Percentiles rank a stretch among this genome's conserved stretches.
These are phyloP conservation scores for Aspergillus brasiliensis DNA, from an alignment of 2,329 filamentous ascomycete genomes.

Conservation along the genomic window DNA sequence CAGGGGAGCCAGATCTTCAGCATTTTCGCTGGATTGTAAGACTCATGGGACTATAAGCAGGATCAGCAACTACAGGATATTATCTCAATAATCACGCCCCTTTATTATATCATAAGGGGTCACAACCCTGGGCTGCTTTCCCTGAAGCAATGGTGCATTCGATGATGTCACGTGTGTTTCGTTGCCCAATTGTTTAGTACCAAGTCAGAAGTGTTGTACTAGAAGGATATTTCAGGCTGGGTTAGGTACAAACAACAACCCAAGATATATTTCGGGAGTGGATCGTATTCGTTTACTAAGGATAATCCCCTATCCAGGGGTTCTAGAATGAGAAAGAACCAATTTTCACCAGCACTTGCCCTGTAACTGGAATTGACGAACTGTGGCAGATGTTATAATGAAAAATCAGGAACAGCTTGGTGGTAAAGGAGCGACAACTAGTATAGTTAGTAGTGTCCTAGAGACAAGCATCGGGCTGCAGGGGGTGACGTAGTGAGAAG, in stretches of 20 bases:
- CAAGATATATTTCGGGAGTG: not conserved
- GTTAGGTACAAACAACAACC: not conserved
- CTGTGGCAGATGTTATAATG: not conserved
- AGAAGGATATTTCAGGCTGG: not conserved
- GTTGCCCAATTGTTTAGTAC: not conserved
- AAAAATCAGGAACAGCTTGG: not conserved
- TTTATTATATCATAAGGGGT: not conserved
- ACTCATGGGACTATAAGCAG: not conserved
- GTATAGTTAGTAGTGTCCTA: not conserved
- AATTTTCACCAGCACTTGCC: too few species aligned
- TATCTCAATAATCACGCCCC: not conserved
- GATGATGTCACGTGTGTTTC: not conserved
- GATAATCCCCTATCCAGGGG: not conserved
- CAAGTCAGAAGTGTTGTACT: too few species aligned
- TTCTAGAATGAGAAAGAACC: not conserved
- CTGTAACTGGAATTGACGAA: too few species aligned
- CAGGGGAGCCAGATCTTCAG: too few species aligned
- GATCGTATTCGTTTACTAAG: not conserved
- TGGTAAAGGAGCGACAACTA: not conserved
- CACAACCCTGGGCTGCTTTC: not conserved
- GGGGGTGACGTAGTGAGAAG: constrained; percentile 2
- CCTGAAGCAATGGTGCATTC: not conserved
- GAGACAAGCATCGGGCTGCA: not conserved
- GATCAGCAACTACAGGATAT: not conserved
- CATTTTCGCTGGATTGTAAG: too few species aligned